Evolutionary conservation across 2,329 filamentous ascomycete genomes (phyloP).

Genomic region (Sphaerulina populicola): DNA sequence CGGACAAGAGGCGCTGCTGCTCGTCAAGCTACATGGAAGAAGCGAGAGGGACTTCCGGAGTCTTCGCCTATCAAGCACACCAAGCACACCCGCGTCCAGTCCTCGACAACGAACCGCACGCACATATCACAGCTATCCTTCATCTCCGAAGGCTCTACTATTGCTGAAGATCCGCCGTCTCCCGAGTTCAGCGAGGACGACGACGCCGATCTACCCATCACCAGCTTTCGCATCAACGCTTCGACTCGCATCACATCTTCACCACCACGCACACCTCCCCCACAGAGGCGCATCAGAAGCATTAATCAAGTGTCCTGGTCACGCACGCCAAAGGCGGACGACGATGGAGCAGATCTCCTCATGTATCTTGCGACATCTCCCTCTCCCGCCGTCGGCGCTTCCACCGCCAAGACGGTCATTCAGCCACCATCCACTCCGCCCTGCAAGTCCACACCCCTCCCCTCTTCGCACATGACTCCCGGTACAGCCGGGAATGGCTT

Average conservation of each 20-base stretch:
- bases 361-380: conserved; percentile 89
- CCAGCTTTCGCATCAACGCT: conserved; percentile 57
- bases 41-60: conserved; percentile 65
- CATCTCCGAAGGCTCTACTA: conserved; percentile 61
- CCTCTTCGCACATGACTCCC: conserved; percentile 82
- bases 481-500: conserved; percentile 52
- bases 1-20: conserved; percentile 27
- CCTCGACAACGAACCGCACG: conserved; percentile 26
- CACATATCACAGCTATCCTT: conserved; percentile 69
- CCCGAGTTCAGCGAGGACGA: conserved; percentile 66
- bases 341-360: conserved; percentile 76
- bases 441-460: conserved; percentile 51
- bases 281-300: conserved; percentile 36
- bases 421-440: conserved; percentile 49
- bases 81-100: conserved; percentile 66
- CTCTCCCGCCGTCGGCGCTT: conserved; percentile 56
- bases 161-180: conserved; percentile 54
- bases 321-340: conserved; percentile 53
- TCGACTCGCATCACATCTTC: conserved; percentile 55
- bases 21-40: conserved; percentile 61
- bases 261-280: conserved; percentile 72
- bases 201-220: conserved; percentile 67
- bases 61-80: conserved; percentile 78
- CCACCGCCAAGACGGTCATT: conserved; percentile 37
- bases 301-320: conserved; percentile 35